Evolutionary conservation across 2,329 filamentous ascomycete genomes (phyloP).

Genomic region (Furcasterigmium furcatum): DNA sequence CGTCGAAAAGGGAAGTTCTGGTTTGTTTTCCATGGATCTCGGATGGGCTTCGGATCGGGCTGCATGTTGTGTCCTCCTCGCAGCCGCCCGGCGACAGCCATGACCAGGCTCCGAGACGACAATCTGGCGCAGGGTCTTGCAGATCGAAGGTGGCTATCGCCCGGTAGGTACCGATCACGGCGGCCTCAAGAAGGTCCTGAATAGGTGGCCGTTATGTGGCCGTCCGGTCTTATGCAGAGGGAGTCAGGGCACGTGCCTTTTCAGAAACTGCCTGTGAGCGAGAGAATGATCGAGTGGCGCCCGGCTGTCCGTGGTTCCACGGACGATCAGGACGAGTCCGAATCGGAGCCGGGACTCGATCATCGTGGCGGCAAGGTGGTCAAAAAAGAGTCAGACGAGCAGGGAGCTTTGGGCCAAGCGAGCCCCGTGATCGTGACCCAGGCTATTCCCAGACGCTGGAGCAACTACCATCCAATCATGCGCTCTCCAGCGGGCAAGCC

Average conservation of each 20-base stretch:
- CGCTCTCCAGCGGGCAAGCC: background rate
- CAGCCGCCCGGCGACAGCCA: background rate
- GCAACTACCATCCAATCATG: background rate
- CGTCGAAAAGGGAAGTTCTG: no score
- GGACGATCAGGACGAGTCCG: background rate
- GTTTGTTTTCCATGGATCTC: no score
- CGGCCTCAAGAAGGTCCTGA: no score
- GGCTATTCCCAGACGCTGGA: background rate
- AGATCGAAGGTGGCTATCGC: slow-evolving; percentile 1
- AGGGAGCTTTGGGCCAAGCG: background rate
- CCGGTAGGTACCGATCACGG: background rate
- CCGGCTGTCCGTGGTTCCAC: background rate
- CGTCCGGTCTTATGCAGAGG: no score
- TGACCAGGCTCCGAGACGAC: background rate
- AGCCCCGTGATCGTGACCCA: background rate
- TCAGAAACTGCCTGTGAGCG: no score
- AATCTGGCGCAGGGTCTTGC: background rate
- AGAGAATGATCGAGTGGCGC: background rate
- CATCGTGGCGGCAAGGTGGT: background rate
- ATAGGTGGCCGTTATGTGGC: no score
- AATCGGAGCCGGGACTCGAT: background rate
- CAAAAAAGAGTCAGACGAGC: background rate
- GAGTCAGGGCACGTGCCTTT: no score
- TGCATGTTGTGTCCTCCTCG: no score
- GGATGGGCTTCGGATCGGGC: no score